Evolutionary conservation across 2,329 filamentous ascomycete species (phyloP), one percentile per base, ranked within the genome.

Genomic region (Cadophora gregata): DNA sequence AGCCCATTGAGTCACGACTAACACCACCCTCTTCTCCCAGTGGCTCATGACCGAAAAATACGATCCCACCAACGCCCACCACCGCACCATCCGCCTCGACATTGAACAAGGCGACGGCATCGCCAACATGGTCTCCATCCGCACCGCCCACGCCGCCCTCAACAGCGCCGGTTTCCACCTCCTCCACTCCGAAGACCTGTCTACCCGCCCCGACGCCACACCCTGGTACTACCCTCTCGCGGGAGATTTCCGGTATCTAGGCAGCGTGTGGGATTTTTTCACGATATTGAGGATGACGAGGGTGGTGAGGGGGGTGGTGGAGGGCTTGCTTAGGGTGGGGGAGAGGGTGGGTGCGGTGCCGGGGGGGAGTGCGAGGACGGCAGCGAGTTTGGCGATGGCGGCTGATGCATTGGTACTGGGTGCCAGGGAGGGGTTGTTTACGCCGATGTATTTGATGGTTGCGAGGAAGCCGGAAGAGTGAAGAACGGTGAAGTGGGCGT

Each of bases 1-100:
- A 25, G 8, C 14, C 47, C n/a, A 50, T 7, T 3, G 19, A 51
- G 24, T 12, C 48, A 29, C 6, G n/a, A 4, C 9, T 51, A 51
- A 5, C 10, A 16, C 14, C 29, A 27, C 24, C 24, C 4, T 25
- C 25, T 7, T n/a, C 47, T 50, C 24, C 47, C 24, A 51, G 25
- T 98, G 96, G 96, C 85, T 98, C 77, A 98, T 99, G 96, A 98
- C 94, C 7, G 94, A 97, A 70, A 83, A 90, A 27, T 99, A 97
- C 81, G 91, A 98, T 82, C 95, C 97, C 78, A 85, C 91, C 68
- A 93, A 97, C 84, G 80, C 92, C 0, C 85, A 89, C 75, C 96
- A 98, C 83, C 91, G 93, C 72, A 88, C 92, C 78, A 96, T 98
- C 77, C 92, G 96, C 71, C 88, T 97, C 21, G 94, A 91, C 71